Evolutionary conservation across 208 protist genomes (phyloP).

Genomic region (Trypanosoma mega): DNA sequence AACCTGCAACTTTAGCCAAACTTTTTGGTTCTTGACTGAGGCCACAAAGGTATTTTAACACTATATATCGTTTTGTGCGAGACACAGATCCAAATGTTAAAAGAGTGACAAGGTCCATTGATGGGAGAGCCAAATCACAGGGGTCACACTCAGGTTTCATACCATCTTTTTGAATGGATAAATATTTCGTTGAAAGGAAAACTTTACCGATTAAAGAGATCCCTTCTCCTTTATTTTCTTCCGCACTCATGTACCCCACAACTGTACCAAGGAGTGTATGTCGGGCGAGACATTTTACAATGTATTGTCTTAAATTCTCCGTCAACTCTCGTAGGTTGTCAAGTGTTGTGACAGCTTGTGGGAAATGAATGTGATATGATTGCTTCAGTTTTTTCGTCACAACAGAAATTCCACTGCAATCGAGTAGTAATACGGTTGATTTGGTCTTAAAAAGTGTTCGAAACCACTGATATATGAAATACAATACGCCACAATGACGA

Average conservation of each 20-base stretch:
- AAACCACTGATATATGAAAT: constrained; percentile 52
- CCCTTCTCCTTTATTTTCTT: neutral
- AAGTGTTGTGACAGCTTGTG: constrained; percentile 41
- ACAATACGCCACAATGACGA: constrained; percentile 30
- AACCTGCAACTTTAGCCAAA: neutral
- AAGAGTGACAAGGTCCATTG: constrained; percentile 6
- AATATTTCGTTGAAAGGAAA: constrained; percentile 7
- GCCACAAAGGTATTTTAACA: too few species aligned
- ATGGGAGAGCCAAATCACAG: neutral
- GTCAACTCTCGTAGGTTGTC: constrained; percentile 21
- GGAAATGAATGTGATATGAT: constrained; percentile 73
- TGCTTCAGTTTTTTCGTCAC: constrained; percentile 39
- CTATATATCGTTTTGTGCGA: too few species aligned
- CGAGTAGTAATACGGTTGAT: constrained; percentile 38
- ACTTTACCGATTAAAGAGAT: constrained; percentile 4
- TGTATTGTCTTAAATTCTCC: constrained; percentile 26
- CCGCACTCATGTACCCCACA: constrained; percentile 4
- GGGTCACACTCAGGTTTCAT: neutral
- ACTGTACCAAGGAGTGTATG: constrained; percentile 6
- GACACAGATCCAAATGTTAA: too few species aligned
- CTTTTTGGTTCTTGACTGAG: neutral
- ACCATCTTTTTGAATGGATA: neutral
- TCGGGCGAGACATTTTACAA: constrained; percentile 1
- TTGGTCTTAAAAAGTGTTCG: constrained; percentile 18
- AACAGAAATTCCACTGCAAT: constrained; percentile 51